phyloP scores from a whole-genome alignment of 345 rosid genomes.

The Heritiera littoralis region DNA sequence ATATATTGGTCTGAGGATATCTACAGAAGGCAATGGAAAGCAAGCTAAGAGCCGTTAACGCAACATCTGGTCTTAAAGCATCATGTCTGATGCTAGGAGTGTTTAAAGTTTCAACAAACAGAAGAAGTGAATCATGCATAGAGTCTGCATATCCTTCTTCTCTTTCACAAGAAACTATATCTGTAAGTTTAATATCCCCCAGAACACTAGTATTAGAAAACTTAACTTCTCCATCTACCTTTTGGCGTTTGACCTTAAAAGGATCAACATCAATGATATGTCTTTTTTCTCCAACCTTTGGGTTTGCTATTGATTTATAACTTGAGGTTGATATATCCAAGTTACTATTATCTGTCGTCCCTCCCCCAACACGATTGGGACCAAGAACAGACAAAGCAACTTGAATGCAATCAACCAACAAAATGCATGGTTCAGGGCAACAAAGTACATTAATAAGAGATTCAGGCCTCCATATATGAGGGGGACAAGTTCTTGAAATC shows the following conservation, averaged over 20 bases:
- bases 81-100: slow-evolving; percentile 45
- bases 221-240: slow-evolving; percentile 48
- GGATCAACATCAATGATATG: slow-evolving; percentile 40
- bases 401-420: slow-evolving; percentile 72
- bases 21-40: slow-evolving; percentile 71
- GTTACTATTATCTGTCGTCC: slow-evolving; percentile 29
- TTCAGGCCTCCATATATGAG: slow-evolving; percentile 79
- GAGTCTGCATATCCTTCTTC: slow-evolving; percentile 56
- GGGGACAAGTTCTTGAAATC: slow-evolving; percentile 76
- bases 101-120: slow-evolving; percentile 58
- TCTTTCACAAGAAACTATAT: slow-evolving; percentile 39
- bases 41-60: slow-evolving; percentile 75
- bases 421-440: slow-evolving; percentile 65
- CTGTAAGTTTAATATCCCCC: slow-evolving; percentile 37
- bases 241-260: slow-evolving; percentile 59
- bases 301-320: slow-evolving; percentile 39
- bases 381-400: slow-evolving; percentile 60
- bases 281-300: slow-evolving; percentile 65
- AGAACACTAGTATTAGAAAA: slow-evolving; percentile 36
- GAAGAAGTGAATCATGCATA: slow-evolving; percentile 51
- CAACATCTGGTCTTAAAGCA: slow-evolving; percentile 52
- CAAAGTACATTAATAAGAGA: slow-evolving; percentile 58
- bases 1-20: slow-evolving; percentile 54
- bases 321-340: slow-evolving; percentile 30
- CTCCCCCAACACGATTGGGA: slow-evolving; percentile 51